Base-by-base conservation (phyloP, 1,284 basidiomycete genomes). In the Macrocystidia cucumis region DNA sequence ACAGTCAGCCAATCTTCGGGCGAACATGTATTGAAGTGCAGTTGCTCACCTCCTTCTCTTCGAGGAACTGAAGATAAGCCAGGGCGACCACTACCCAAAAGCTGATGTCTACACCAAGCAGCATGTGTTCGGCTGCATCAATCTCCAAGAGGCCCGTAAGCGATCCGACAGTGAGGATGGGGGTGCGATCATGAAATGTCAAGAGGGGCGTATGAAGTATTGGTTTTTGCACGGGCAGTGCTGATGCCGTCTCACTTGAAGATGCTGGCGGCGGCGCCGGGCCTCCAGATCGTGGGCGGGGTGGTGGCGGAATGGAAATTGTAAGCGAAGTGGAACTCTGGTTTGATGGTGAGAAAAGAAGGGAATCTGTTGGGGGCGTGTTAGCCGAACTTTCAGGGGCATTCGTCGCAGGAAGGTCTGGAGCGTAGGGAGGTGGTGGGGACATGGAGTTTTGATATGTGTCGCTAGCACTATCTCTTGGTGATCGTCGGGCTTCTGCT, bases 61-160 rank as follows among this genome's bases (percentile, higher is more conserved):
- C 71, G 44, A 87, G 49, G 50, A 83, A 87, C 40, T 83, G 83
- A 12, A 83, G 56, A 51, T 86, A 89, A 1, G 79, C 77, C 48
- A 87, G 53, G 0, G 75, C 78, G 28, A 84, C 62, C 1, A 81
- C 72, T 28, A 87, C 61, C 76, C 83, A 89, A 51, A 89, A 88
- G 39, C 74, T 76, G 9, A 71, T 69, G 32, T 86, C 81, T 21
- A 88, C 71, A 9, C 84, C 85, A 18, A 85, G 49, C 22, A 66
- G 54, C n/a, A 61, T 56, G 36, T 75, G 72, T 43, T 79, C 70
- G 3, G 58, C 58, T 36, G 61, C 59, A 32, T 84, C 71, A 19
- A 88, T 56, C 51, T 82, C 79, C 18, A 88, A 52, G 18, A 75
- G 36, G 1, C 84, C 85, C 1, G 66, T 72, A 12, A 71, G 56